These are phyloP conservation scores for Phytophthora uliginosa DNA, from an alignment of 352 stramenopile genomes.

Conservation along the genomic window DNA sequence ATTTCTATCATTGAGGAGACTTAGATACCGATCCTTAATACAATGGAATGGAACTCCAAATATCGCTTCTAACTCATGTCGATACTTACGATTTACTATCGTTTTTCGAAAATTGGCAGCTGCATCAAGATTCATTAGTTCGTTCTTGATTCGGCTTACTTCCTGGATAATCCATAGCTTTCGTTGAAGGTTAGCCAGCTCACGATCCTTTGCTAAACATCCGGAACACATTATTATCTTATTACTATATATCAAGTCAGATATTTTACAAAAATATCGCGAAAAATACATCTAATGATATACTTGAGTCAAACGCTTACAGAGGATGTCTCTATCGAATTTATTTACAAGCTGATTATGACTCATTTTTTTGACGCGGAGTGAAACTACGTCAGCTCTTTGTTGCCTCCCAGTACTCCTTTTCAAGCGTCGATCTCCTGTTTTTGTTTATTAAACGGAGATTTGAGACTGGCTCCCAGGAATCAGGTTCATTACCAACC, in stretches of 20 bases:
- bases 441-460: no score
- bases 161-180: conserved; percentile 7
- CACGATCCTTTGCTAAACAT: not conserved
- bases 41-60: conserved; percentile 9
- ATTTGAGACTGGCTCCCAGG: no score
- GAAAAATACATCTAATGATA: conserved; percentile 3
- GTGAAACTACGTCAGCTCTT: no score
- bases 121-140: conserved; percentile 5
- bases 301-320: conserved; percentile 3
- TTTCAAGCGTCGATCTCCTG: no score
- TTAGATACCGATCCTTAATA: conserved; percentile 8
- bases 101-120: conserved; percentile 1
- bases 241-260: conserved; percentile 1
- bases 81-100: conserved; percentile 2
- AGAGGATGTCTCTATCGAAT: conserved; percentile 17
- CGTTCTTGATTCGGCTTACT: not conserved
- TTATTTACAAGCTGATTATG: no score
- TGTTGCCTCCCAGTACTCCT: no score
- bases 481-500: no score
- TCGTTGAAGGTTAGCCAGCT: not conserved
- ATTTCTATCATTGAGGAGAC: conserved; percentile 1
- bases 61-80: conserved; percentile 10
- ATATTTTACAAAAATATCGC: not conserved
- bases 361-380: no score
- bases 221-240: conserved; percentile 1